phyloP scores from a whole-genome alignment of 805 yeast species.

The Lipomyces orientalis region DNA sequence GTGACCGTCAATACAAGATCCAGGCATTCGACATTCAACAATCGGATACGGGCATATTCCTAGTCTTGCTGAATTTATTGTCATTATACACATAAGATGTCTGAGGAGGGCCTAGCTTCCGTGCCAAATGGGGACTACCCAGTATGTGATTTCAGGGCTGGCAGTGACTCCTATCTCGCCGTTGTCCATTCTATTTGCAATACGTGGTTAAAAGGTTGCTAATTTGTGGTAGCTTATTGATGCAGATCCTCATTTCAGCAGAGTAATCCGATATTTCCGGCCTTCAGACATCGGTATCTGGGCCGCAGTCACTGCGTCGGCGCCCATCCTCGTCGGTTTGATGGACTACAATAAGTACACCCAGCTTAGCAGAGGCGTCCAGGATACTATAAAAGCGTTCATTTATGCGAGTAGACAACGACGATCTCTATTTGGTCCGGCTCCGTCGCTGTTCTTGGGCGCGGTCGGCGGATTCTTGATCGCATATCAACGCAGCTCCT shows the following conservation, averaged over 20 bases:
- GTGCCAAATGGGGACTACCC: neutral
- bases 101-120: neutral
- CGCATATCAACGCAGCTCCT: constrained; percentile 57
- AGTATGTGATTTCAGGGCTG: neutral
- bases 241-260: constrained; percentile 73
- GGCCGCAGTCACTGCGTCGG: constrained; percentile 55
- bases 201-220: neutral
- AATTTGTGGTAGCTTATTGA: constrained; percentile 57
- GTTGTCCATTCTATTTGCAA: neutral
- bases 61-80: neutral
- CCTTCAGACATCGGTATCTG: constrained; percentile 63
- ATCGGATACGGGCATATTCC: neutral
- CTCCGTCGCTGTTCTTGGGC: constrained; percentile 49
- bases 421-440: constrained; percentile 9
- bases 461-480: constrained; percentile 72
- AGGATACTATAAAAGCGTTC: constrained; percentile 11
- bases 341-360: constrained; percentile 48
- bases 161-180: neutral
- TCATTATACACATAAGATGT: neutral
- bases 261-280: constrained; percentile 77
- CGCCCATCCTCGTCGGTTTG: constrained; percentile 54
- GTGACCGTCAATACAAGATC: neutral
- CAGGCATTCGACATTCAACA: neutral
- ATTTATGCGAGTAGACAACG: constrained; percentile 7
- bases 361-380: constrained; percentile 39